Base-by-base conservation (phyloP, 139 green algal species). In the Raphidocelis subcapitata region DNA sequence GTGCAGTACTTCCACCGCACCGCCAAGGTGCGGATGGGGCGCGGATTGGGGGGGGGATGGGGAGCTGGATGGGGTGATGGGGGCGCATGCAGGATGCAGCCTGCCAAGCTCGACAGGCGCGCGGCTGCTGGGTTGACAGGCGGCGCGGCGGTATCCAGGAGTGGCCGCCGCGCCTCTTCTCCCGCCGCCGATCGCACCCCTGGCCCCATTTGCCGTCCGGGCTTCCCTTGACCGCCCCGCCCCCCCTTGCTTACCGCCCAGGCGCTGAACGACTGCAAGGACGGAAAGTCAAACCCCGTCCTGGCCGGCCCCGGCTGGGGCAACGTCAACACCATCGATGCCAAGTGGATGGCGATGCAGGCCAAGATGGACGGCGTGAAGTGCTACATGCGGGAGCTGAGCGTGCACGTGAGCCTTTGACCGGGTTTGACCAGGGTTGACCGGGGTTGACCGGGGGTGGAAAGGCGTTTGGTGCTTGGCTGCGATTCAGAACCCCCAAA, bases 261-360 rank as follows among this genome's bases (percentile, higher is more conserved):
- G n/a, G n/a, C n/a, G n/a, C n/a, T 77, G 14, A 68, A 68, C 46
- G 57, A 46, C 2, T 77, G 71, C 49, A 65, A 33, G 54, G 15
- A 61, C 54, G 24, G 54, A 14, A 61, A 14, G 28, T 15, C 32
- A 54, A 56, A 33, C 14, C 44, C 33, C 14, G 29, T 70, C 56
- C 33, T 57, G 71, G 46, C 69, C 15, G 69, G 59, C 23, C 59
- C 59, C 12, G 59, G 46, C 28, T 68, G 59, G 69, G 70, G 70
- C 60, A 78, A 78, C 26, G 35, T 78, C 2, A 78, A 78, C 63
- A 78, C 72, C 3, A 63, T 71, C 29, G 49, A 62, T 3, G 21
- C 37, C 3, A 64, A 77, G 4, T 78, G 62, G 72, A 24, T 65
- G 3, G 35, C 35, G 4, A 54, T 44, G 3, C n/a, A 59, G 1